Evolutionary conservation across 768 basidiomycete genomes (phyloP).

Genomic region (Tylopilus rubrobrunneus): DNA sequence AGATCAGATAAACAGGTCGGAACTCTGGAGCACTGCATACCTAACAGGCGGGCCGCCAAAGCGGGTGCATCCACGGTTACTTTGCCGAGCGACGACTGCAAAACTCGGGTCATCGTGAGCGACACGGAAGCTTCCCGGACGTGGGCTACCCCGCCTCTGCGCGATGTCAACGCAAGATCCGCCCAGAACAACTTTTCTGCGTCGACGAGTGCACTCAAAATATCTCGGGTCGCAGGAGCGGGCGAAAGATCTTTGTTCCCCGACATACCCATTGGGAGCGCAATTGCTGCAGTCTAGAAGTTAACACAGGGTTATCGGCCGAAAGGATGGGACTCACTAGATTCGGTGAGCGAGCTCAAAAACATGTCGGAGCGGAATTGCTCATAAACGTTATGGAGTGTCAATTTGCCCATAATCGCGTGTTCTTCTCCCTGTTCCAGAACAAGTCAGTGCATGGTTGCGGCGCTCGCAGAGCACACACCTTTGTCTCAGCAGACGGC

Average conservation of each 20-base stretch:
- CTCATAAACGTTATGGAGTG: slow-evolving; percentile 70
- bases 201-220: slow-evolving; percentile 54
- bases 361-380: slow-evolving; percentile 85
- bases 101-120: slow-evolving; percentile 63
- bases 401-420: slow-evolving; percentile 71
- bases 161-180: slow-evolving; percentile 51
- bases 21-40: slow-evolving; percentile 31
- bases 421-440: slow-evolving; percentile 64
- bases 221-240: slow-evolving; percentile 51
- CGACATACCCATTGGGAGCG: slow-evolving; percentile 77
- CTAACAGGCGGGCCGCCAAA: slow-evolving; percentile 54
- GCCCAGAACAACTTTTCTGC: slow-evolving; percentile 72
- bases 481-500: slow-evolving; percentile 55
- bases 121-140: slow-evolving; percentile 74
- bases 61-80: slow-evolving; percentile 44
- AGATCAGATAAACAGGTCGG: background rate
- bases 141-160: slow-evolving; percentile 61
- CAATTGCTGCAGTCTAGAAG: slow-evolving; percentile 53
- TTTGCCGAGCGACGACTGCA: slow-evolving; percentile 79
- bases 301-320: slow-evolving; percentile 2
- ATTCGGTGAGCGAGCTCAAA: slow-evolving; percentile 85
- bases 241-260: slow-evolving; percentile 37
- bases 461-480: slow-evolving; percentile 21
- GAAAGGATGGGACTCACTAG: slow-evolving; percentile 52
- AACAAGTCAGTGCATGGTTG: background rate